Evolutionary conservation across 2,329 filamentous ascomycete genomes (phyloP).

Genomic region (Colletotrichum agaves): DNA sequence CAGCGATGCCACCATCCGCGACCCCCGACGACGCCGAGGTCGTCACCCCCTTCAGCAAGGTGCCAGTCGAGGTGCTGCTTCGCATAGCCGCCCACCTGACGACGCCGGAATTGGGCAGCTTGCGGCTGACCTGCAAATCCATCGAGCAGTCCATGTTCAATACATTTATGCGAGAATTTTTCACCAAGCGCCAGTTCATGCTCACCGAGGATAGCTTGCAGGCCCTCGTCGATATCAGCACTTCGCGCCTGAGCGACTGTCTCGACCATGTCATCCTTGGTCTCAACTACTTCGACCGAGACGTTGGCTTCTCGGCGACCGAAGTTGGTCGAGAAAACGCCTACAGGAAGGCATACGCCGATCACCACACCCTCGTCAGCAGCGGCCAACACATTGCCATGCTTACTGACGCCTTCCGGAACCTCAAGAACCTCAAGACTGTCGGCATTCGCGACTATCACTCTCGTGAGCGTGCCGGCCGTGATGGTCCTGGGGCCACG

Average conservation of each 20-base stretch:
- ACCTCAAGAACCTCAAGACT: conserved; percentile 64
- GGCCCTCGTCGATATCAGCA: conserved; percentile 63
- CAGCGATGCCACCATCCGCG: too few species aligned
- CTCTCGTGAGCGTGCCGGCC: conserved; percentile 54
- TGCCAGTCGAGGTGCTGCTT: conserved; percentile 70
- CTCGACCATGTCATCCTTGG: conserved; percentile 62
- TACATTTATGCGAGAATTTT: conserved; percentile 70
- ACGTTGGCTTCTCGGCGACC: conserved; percentile 21
- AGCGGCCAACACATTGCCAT: conserved; percentile 63
- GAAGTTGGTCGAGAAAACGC: conserved; percentile 29
- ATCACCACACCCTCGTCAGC: conserved; percentile 47
- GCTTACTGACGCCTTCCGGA: conserved; percentile 65
- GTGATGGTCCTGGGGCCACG: conserved; percentile 54
- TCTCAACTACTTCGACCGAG: conserved; percentile 46
- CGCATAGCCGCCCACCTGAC: conserved; percentile 63
- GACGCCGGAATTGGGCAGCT: conserved; percentile 63
- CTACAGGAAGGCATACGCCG: conserved; percentile 39
- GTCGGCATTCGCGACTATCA: conserved; percentile 70
- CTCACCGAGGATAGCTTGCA: conserved; percentile 66
- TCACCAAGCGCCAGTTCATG: conserved; percentile 74
- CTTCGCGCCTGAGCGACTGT: conserved; percentile 52
- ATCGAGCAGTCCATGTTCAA: conserved; percentile 65
- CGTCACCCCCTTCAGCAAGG: conserved; percentile 41
- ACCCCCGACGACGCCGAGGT: too few species aligned
- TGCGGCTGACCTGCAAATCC: conserved; percentile 66